A percentile compares a stretch with the other conserved stretches of the same genome.
These are phyloP conservation scores for Capsicum pubescens DNA, from an alignment of 257 asterid species.

Conservation along the genomic window DNA sequence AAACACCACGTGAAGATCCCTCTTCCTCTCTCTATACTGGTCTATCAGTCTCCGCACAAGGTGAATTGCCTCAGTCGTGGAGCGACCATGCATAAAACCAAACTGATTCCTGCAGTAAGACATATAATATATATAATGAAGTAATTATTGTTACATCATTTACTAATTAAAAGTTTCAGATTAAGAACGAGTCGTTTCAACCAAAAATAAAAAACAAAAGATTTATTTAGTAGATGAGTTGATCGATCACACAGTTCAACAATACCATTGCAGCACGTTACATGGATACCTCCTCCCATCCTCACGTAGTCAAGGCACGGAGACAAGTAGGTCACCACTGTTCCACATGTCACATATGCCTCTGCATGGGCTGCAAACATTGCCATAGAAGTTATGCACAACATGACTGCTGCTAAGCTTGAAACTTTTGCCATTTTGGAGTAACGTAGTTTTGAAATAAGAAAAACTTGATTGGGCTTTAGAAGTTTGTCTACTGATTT, in stretches of 20 bases:
- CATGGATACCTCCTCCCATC: constrained; percentile 41
- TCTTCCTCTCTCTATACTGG: too few species aligned
- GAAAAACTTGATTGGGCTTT: not conserved
- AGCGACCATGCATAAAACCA: too few species aligned
- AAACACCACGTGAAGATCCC: too few species aligned
- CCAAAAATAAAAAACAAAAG: too few species aligned
- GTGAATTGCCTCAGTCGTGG: too few species aligned
- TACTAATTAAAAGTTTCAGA: not conserved
- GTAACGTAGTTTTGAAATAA: not conserved
- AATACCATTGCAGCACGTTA: constrained; percentile 42
- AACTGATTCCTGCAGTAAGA: too few species aligned
- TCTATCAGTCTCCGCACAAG: too few species aligned
- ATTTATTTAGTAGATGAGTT: not conserved
- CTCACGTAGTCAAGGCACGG: constrained; percentile 54
- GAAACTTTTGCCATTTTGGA: constrained; percentile 23
- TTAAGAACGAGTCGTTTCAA: not conserved
- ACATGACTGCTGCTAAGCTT: not conserved
- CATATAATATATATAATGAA: not conserved
- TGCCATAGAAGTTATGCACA: constrained; percentile 34
- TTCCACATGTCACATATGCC: constrained; percentile 47
- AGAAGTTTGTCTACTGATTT: not conserved
- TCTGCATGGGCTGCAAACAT: constrained; percentile 37
- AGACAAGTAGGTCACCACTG: constrained; percentile 37
- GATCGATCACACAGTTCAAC: not conserved
- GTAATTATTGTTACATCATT: not conserved